Percentiles rank a stretch among this genome's conserved stretches.
Conservation (phyloP, 176 grass and related monocot genomes). For the Oryza rufipogon region DNA sequence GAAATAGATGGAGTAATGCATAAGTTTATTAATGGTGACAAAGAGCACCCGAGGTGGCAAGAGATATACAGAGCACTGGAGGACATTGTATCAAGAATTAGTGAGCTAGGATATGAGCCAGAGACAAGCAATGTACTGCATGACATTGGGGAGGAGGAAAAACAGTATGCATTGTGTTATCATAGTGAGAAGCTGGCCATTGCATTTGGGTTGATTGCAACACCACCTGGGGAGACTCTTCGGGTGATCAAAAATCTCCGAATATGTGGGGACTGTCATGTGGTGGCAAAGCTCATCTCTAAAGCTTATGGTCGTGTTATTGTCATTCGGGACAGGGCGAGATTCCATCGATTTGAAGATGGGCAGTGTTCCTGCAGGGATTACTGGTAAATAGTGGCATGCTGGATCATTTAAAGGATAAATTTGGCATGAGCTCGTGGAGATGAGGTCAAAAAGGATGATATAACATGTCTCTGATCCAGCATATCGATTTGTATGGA, state of each 20-base stretch:
- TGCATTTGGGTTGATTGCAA: constrained; percentile 76
- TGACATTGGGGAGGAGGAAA: constrained; percentile 90
- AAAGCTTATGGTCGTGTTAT: constrained; percentile 77
- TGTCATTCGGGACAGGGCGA: constrained; percentile 65
- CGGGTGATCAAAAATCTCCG: constrained; percentile 88
- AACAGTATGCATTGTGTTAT: constrained; percentile 65
- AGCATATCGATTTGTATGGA: not conserved
- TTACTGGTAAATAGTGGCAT: constrained; percentile 68
- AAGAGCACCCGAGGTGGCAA: constrained; percentile 58
- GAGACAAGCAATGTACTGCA: constrained; percentile 78
- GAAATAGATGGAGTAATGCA: constrained; percentile 77
- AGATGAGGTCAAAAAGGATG: not conserved
- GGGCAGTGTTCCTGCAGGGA: constrained; percentile 78
- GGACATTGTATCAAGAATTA: constrained; percentile 59
- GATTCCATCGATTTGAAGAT: constrained; percentile 80
- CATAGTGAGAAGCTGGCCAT: constrained; percentile 91
- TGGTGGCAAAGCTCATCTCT: constrained; percentile 80
- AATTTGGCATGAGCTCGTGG: not conserved
- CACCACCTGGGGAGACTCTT: constrained; percentile 55
- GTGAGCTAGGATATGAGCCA: constrained; percentile 78
- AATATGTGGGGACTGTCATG: constrained; percentile 84
- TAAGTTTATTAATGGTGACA: constrained; percentile 79
- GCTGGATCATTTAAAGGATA: not conserved
- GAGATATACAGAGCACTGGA: constrained; percentile 69
- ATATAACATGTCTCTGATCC: not conserved